A percentile compares a stretch with the other conserved stretches of the same genome.
phyloP scores from a whole-genome alignment of 2,329 filamentous ascomycete genomes.

The Daldinia sp. region DNA sequence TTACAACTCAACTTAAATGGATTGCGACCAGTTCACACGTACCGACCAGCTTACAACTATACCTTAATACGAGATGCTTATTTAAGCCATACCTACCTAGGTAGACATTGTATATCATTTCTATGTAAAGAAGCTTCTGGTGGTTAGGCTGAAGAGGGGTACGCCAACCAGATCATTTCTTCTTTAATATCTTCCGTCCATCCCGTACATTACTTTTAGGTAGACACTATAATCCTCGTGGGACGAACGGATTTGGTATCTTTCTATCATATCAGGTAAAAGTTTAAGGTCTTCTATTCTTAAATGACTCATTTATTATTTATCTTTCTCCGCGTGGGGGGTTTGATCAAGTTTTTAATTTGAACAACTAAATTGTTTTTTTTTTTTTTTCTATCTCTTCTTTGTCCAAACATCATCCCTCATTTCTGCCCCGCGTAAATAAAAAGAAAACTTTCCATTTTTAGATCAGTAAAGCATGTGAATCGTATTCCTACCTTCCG shows the following conservation, averaged over 20 bases:
- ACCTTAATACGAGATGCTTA: neutral
- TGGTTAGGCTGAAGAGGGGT: constrained; percentile 40
- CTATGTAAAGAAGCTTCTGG: constrained; percentile 16
- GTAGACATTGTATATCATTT: constrained; percentile 10
- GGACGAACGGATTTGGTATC: constrained; percentile 15
- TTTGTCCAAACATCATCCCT: constrained; percentile 12
- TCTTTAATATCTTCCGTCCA: constrained; percentile 27
- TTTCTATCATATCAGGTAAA: constrained; percentile 9
- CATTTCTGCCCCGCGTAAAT: constrained; percentile 26
- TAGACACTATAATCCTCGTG: constrained; percentile 8
- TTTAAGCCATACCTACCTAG: neutral
- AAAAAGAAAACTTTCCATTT: constrained; percentile 30
- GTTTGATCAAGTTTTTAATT: neutral
- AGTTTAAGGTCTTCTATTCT: constrained; percentile 17
- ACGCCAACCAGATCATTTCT: constrained; percentile 29
- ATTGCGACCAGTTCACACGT: neutral
- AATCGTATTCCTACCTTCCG: constrained; percentile 25
- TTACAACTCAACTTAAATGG: neutral
- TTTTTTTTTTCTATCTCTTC: neutral
- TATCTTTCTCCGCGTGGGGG: constrained; percentile 34
- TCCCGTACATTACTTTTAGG: constrained; percentile 14
- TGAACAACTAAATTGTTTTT: constrained; percentile 5
- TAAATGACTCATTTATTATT: constrained; percentile 36
- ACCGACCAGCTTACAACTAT: neutral
- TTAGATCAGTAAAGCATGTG: constrained; percentile 31